Percentiles rank a stretch among this genome's conserved stretches.
Conservation (phyloP, 169 alveolate genomes). For the Plasmodium adleri region DNA sequence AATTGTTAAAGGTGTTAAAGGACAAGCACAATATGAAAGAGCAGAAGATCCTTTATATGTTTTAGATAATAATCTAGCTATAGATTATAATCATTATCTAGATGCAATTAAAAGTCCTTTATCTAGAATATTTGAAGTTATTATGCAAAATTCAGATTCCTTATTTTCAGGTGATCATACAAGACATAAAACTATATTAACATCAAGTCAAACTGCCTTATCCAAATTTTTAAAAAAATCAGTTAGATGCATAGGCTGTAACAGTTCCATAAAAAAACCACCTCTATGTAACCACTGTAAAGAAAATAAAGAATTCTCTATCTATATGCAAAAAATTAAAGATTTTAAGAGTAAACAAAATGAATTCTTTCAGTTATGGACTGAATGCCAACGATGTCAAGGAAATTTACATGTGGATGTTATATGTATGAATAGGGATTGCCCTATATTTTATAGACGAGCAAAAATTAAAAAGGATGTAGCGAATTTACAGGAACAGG, state of each 20-base stretch:
- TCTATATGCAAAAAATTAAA: slow-evolving; percentile 86
- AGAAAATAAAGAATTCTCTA: slow-evolving; percentile 79
- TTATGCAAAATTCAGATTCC: slow-evolving; percentile 93
- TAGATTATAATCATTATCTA: slow-evolving; percentile 98
- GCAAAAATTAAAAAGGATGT: slow-evolving; percentile 94
- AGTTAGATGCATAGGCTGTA: slow-evolving; percentile 95
- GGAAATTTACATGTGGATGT: slow-evolving; percentile 96
- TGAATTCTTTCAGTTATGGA: slow-evolving; percentile 95
- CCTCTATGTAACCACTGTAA: slow-evolving; percentile 85
- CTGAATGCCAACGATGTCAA: slow-evolving; percentile 98
- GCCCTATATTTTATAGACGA: slow-evolving; percentile 98
- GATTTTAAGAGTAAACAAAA: slow-evolving; percentile 91
- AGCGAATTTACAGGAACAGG: slow-evolving; percentile 83
- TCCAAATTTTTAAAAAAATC: slow-evolving; percentile 93
- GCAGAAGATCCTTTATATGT: slow-evolving; percentile 99
- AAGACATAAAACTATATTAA: slow-evolving; percentile 77
- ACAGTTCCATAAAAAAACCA: slow-evolving; percentile 86
- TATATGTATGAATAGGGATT: slow-evolving; percentile 97
- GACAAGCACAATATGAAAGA: slow-evolving; percentile 96
- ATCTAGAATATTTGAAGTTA: slow-evolving; percentile 93
- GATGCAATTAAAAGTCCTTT: slow-evolving; percentile 96
- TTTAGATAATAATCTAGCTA: slow-evolving; percentile 95
- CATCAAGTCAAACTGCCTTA: slow-evolving; percentile 87
- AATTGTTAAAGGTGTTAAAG: slow-evolving; percentile 95
- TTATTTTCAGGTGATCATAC: slow-evolving; percentile 88